phyloP scores from a whole-genome alignment of 169 alveolate species.

The Cryptosporidium parvum region DNA sequence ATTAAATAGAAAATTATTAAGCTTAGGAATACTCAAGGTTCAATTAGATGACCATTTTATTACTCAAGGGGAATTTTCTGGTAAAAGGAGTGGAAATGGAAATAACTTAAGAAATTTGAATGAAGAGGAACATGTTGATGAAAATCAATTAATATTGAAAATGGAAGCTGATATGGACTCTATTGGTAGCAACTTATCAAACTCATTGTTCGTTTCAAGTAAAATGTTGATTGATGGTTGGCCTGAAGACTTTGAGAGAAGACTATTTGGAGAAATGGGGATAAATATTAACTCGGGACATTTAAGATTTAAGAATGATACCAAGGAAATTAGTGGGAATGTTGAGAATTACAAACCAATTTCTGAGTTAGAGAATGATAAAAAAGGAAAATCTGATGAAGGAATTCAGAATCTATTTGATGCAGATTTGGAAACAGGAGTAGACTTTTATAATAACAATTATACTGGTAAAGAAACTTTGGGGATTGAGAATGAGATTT shows the following conservation, averaged over 20 bases:
- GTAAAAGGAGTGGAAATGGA: not conserved
- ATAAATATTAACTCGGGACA: constrained; percentile 25
- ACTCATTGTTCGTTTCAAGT: constrained; percentile 43
- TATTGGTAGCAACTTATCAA: constrained; percentile 9
- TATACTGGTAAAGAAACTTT: not conserved
- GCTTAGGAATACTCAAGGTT: not conserved
- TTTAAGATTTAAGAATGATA: not conserved
- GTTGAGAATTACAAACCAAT: constrained; percentile 14
- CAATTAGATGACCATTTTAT: not conserved
- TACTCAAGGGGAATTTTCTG: not conserved
- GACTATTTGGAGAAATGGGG: constrained; percentile 8
- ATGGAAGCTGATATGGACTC: not conserved
- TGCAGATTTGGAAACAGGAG: constrained; percentile 1
- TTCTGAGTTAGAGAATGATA: constrained; percentile 15
- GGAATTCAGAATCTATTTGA: constrained; percentile 28
- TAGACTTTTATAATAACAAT: constrained; percentile 5
- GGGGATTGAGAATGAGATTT: not conserved
- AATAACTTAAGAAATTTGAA: not conserved
- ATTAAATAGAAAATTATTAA: not conserved
- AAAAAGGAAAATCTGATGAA: not conserved
- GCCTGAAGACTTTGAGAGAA: constrained; percentile 69
- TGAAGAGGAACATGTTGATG: not conserved
- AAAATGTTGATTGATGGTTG: constrained; percentile 29
- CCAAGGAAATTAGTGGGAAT: not conserved
- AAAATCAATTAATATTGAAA: not conserved